Percentiles rank a stretch among this genome's conserved stretches.
Evolutionary conservation across 2,329 filamentous ascomycete species (phyloP).

Genomic region (Trichoderma oligosporum): DNA sequence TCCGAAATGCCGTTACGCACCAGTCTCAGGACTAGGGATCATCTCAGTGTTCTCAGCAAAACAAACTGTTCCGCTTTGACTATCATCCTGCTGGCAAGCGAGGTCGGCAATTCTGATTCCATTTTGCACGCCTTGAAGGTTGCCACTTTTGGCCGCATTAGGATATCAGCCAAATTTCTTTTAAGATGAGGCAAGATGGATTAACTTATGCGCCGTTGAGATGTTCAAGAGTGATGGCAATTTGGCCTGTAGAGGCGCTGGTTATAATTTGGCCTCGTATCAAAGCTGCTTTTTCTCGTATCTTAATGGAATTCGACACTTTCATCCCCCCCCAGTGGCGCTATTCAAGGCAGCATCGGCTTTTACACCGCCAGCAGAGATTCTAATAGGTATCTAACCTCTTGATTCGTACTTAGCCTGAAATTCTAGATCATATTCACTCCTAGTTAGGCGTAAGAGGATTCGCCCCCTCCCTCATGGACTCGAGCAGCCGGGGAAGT

Average conservation of each 20-base stretch:
- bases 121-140: neutral
- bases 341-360: too few relatives aligned
- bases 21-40: neutral
- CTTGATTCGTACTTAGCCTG: too few relatives aligned
- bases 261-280: neutral
- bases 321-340: too few relatives aligned
- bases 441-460: too few relatives aligned
- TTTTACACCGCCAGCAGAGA: too few relatives aligned
- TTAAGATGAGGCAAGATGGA: too few relatives aligned
- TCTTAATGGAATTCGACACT: too few relatives aligned
- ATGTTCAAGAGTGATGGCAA: neutral
- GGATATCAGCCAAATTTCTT: neutral
- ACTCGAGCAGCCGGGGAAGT: too few relatives aligned
- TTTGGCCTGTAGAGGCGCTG: neutral
- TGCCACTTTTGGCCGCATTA: neutral
- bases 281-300: neutral
- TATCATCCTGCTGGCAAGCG: neutral
- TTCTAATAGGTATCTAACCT: too few relatives aligned
- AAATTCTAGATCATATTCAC: too few relatives aligned
- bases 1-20: neutral
- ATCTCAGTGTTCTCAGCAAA: neutral
- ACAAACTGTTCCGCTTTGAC: neutral
- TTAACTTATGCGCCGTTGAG: neutral
- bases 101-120: neutral
- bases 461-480: too few relatives aligned